These are phyloP conservation scores for Neurospora sp. DNA, from an alignment of 495 filamentous ascomycete genomes.

Conservation along the genomic window DNA sequence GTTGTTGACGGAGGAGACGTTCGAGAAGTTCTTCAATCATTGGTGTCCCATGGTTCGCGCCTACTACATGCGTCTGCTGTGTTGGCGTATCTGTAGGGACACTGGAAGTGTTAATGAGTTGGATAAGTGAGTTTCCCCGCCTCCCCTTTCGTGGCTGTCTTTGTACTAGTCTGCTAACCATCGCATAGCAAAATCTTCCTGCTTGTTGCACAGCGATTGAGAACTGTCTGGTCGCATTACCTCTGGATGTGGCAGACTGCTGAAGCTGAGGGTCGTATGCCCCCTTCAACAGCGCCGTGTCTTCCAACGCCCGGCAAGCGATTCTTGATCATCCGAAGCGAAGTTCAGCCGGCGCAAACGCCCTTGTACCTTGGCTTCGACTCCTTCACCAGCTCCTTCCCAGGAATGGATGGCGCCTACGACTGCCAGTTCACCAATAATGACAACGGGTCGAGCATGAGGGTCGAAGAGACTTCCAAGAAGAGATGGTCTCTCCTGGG, in stretches of 20 bases:
- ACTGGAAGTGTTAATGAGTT: constrained; percentile 54
- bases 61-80: constrained; percentile 88
- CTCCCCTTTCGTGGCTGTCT: not conserved
- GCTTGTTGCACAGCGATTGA: constrained; percentile 56
- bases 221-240: constrained; percentile 70
- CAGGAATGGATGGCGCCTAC: not conserved
- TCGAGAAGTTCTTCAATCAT: constrained; percentile 82
- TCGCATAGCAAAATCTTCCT: constrained; percentile 54
- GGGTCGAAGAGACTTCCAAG: constrained; percentile 28
- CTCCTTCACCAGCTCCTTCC: constrained; percentile 18
- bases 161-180: constrained; percentile 1
- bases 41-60: constrained; percentile 98
- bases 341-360: constrained; percentile 50
- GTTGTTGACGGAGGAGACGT: constrained; percentile 66
- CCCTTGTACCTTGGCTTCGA: constrained; percentile 33
- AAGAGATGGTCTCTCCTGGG: constrained; percentile 62
- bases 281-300: constrained; percentile 71
- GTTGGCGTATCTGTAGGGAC: constrained; percentile 83
- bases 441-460: constrained; percentile 1
- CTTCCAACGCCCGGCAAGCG: constrained; percentile 84
- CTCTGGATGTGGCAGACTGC: constrained; percentile 59
- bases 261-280: constrained; percentile 40
- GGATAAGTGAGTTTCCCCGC: constrained; percentile 56
- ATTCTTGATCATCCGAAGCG: constrained; percentile 85
- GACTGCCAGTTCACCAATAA: constrained; percentile 5